Evolutionary conservation across 2,329 filamentous ascomycete genomes (phyloP), one percentile per base, ranked within the genome.

Genomic region (Aureobasidium vineae): DNA sequence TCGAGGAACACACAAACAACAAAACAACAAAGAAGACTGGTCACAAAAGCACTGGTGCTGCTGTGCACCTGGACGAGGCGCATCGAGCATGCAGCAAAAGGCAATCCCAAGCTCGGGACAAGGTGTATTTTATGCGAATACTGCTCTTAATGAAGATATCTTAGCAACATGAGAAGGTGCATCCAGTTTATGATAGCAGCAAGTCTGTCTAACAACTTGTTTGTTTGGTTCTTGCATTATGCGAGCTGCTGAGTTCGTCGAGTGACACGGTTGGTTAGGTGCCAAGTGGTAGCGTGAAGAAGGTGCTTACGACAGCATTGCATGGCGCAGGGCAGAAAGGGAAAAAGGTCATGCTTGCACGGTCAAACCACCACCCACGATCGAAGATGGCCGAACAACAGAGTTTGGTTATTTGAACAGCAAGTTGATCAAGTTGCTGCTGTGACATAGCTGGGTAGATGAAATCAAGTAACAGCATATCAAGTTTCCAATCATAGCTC

Each of bases 31-130:
- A 50, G 33, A 28, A n/a, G 40, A 6, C 5, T 15, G 33, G 59
- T 49, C 57, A 40, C 41, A 38, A 49, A 31, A 47, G 57, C 41
- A 50, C 43, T 41, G 59, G 45, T 63, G 59, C 59, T 41, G 45
- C 31, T 49, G 31, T 61, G 57, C 31, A 47, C 26, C 28, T 59
- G 38, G 19, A 33, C 2, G 26, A 45, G 40, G 16, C 19, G 40
- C 23, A 5, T 31, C 23, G 31, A 16, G 36, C 33, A 26, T 56
- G 36, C 52, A 31, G 16, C 16, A 15, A 38, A 33, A 33, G 54
- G 13, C 16, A 11, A 16, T 15, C 26, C 21, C 19, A 6, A 28
- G 1, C 8, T 15, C 6, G 40, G 16, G 26, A 33, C 26, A 21
- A 26, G 26, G 16, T 52, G 41, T 59, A 59, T 45, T n/a, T 23